A percentile compares a stretch with the other conserved stretches of the same genome.
Evolutionary conservation across 2,329 filamentous ascomycete species (phyloP).

Genomic region (Ophiocordyceps robertsii): DNA sequence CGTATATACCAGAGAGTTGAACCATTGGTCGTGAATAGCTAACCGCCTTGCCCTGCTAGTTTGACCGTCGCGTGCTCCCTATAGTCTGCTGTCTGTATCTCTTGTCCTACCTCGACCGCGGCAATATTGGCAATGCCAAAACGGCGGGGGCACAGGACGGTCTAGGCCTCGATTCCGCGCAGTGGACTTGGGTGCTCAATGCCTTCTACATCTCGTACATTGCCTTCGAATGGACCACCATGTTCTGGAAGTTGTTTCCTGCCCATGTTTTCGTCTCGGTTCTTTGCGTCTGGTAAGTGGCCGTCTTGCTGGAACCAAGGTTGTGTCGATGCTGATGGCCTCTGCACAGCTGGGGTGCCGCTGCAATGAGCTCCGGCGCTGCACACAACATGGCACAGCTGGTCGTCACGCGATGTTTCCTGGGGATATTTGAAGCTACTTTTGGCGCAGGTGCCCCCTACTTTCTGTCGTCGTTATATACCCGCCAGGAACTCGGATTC

Average conservation of each 20-base stretch:
- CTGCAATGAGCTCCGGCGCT: slow-evolving; percentile 8
- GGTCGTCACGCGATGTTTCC: slow-evolving; percentile 10
- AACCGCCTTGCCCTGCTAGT: background rate
- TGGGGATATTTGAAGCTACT: slow-evolving; percentile 15
- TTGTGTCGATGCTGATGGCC: no score
- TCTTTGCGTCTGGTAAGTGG: slow-evolving; percentile 7
- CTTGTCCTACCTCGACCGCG: slow-evolving; percentile 4
- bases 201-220: slow-evolving; percentile 13
- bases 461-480: slow-evolving; percentile 19
- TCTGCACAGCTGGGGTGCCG: slow-evolving; percentile 4
- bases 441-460: slow-evolving; percentile 14
- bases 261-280: slow-evolving; percentile 9
- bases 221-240: slow-evolving; percentile 9
- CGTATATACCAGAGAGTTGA: no score
- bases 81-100: slow-evolving; percentile 3
- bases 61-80: slow-evolving; percentile 1
- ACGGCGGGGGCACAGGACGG: slow-evolving; percentile 10
- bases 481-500: slow-evolving; percentile 16
- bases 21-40: no score
- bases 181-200: slow-evolving; percentile 12
- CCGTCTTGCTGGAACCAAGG: no score
- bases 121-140: slow-evolving; percentile 9
- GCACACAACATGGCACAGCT: slow-evolving; percentile 8
- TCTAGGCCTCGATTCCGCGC: slow-evolving; percentile 6
- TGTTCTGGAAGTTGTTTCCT: slow-evolving; percentile 12